phyloP scores from a whole-genome alignment of 1,139 yeast species.

The Blastobotrys arbuscula region DNA sequence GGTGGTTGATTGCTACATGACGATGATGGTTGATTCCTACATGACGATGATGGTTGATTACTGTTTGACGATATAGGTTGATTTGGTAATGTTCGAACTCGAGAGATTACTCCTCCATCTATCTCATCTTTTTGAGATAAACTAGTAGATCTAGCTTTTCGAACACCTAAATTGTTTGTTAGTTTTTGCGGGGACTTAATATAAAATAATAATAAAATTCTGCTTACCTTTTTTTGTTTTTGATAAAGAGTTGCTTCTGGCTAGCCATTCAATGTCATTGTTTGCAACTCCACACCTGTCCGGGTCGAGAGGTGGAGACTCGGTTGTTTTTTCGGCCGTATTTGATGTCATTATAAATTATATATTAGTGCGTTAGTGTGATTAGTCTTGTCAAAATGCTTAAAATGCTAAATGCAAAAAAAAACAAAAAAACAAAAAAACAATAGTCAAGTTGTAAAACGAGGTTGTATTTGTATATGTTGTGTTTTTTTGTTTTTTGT shows the following conservation, averaged over 20 bases:
- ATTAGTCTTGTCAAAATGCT: too few relatives aligned
- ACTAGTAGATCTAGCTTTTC: slow-evolving; percentile 4
- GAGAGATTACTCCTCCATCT: slow-evolving; percentile 1
- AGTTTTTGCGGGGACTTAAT: background rate
- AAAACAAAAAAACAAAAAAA: background rate
- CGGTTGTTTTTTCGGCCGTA: too few relatives aligned
- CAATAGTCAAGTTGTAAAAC: too few relatives aligned
- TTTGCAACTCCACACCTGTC: slow-evolving; percentile 50
- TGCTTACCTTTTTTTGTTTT: slow-evolving; percentile 37
- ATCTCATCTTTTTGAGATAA: background rate
- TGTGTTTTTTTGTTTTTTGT: too few relatives aligned
- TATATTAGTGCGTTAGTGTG: too few relatives aligned
- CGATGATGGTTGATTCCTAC: background rate
- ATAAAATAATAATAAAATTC: background rate
- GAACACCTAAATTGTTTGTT: background rate
- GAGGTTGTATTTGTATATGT: too few relatives aligned
- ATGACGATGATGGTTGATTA: background rate
- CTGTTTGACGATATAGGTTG: background rate
- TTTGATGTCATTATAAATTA: background rate
- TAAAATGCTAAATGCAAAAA: background rate
- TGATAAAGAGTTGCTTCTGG: slow-evolving; percentile 49
- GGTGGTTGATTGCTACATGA: background rate
- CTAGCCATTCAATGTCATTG: slow-evolving; percentile 73
- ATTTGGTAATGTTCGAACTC: slow-evolving; percentile 2
- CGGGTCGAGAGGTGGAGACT: slow-evolving; percentile 4